Conservation (phyloP, 2,329 filamentous ascomycete species). For the Periconia digitata region DNA sequence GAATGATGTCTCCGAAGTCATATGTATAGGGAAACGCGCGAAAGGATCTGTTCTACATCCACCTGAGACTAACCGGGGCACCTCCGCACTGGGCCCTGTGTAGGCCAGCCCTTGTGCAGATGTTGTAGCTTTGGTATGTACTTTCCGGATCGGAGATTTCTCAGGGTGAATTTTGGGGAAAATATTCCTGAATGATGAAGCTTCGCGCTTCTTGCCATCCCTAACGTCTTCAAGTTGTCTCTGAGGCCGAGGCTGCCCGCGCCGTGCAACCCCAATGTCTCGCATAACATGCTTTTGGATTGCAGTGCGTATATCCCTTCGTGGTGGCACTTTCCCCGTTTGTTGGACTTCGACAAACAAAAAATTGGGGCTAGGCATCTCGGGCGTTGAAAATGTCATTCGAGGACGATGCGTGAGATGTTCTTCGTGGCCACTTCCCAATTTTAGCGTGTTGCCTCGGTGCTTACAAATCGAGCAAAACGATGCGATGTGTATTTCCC, state of each 20-base stretch:
- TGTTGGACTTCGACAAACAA: conserved; percentile 12
- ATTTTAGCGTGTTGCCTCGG: conserved; percentile 8
- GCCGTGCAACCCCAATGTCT: conserved; percentile 13
- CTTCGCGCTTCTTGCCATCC: conserved; percentile 10
- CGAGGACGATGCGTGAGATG: conserved; percentile 7
- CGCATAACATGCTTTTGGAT: conserved; percentile 14
- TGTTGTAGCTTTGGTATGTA: conserved; percentile 12
- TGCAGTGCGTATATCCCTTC: conserved; percentile 12
- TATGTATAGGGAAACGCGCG: conserved; percentile 10
- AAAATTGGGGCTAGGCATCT: conserved; percentile 12
- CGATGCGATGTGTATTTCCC: conserved; percentile 8
- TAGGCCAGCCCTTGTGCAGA: conserved; percentile 10
- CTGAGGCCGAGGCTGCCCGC: conserved; percentile 9
- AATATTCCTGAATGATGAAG: conserved; percentile 11
- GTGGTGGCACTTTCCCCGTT: conserved; percentile 12
- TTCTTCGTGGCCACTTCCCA: conserved; percentile 9
- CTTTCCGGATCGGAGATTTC: conserved; percentile 1
- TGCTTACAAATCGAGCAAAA: conserved; percentile 12
- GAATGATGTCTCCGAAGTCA: conserved; percentile 12
- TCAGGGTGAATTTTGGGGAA: conserved; percentile 6
- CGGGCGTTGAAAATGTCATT: conserved; percentile 11
- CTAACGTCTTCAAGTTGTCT: conserved; percentile 11
- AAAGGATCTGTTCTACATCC: conserved; percentile 14
- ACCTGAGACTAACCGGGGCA: conserved; percentile 11
- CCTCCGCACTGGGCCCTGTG: conserved; percentile 9